Base-by-base conservation (phyloP, 352 stramenopile species). In the Phytopythium helicoides region DNA sequence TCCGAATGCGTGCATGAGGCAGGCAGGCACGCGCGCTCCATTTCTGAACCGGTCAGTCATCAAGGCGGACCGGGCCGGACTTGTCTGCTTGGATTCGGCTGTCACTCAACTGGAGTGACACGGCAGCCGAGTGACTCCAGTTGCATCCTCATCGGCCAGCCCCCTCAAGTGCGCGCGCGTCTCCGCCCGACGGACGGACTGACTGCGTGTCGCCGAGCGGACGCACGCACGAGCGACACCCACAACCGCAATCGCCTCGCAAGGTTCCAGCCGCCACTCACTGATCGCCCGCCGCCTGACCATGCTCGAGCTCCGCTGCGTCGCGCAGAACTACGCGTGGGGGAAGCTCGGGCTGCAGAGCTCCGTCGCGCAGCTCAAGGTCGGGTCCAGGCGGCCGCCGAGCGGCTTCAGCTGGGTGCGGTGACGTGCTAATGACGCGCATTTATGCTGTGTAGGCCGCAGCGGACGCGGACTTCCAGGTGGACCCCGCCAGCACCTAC, bases 261-360 rank as follows among this genome's bases (percentile, higher is more conserved):
- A 44, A 9, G 14, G n/a, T 2, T 40, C 36, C 6, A 25, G 38
- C 18, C 38, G n/a, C 38, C 7, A 48, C 41, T 6, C 48, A 6
- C n/a, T n/a, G n/a, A 28, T 33, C 51, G 10, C 18, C 14, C 4
- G 19, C 21, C 25, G 58, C 36, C 5, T 33, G 28, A 5, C 28
- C 22, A 91, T 95, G 82, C 75, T 87, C 51, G 66, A 81, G 52
- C 73, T 97, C 26, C 64, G 93, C 62, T 95, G 83, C 62, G 64
- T 93, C 21, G 86, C 67, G 35, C 89, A 98, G 71, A 86, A 67
- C 31, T 98, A 98, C 60, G 88, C 87, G 18, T 98, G 92, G 92
- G 92, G 92, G 21, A 97, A 97, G 60, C 66, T 49, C 36, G 92
- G 90, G n/a, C 47, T 68, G 49, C 59, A 81, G 40, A 96, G 84